Base-by-base conservation (phyloP, 441 rosid species). In the Flueggea neowawraea region DNA sequence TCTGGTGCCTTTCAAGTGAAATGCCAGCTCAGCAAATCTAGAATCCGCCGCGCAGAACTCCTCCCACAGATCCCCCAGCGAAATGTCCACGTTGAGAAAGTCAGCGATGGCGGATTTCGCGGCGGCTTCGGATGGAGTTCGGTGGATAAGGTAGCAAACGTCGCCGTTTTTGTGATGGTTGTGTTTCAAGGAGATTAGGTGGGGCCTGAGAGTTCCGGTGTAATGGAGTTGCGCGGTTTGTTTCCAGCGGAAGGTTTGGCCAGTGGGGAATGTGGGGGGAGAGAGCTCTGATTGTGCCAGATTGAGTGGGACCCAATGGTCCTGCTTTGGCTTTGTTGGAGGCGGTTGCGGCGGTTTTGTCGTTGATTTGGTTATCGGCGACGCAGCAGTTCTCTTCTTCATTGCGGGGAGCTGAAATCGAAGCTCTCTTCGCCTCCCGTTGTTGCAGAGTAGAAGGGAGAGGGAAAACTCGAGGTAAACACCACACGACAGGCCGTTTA, bases 221-320 rank as follows among this genome's bases (percentile, higher is more conserved):
- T 71, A 93, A 50, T 88, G 98, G 60, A 78, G 65, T 3, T 72
- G 81, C 4, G 81, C 96, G 15, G 97, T 90, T 62, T 86, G 81
- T 51, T 82, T 92, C 98, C 98, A 90, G 56, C 91, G 90, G 89
- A 92, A 93, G 69, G 98, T 93, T 73, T 93, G 98, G 73, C 97
- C 97, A 11, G 96, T 93, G 63, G 97, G 96, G 76, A 93, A 87
- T 16, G 97, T 93, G 74, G 88, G 88, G 22, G 90, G 63, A 10
- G 80, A 81, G 66, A 92, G 96, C 62, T 89, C 93, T 4, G 91
- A 70, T 41, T 62, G 83, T 68, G 69, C 43, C 61, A 88, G 83
- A 66, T 81, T 68, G 41, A 90, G 78, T 2, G 88, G 81, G 58
- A 64, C 52, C 98, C 95, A 92, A 62, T 22, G 28, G 1, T 22